Evolutionary conservation across 495 filamentous ascomycete species (phyloP).

Genomic region (Trichoderma reesei): DNA sequence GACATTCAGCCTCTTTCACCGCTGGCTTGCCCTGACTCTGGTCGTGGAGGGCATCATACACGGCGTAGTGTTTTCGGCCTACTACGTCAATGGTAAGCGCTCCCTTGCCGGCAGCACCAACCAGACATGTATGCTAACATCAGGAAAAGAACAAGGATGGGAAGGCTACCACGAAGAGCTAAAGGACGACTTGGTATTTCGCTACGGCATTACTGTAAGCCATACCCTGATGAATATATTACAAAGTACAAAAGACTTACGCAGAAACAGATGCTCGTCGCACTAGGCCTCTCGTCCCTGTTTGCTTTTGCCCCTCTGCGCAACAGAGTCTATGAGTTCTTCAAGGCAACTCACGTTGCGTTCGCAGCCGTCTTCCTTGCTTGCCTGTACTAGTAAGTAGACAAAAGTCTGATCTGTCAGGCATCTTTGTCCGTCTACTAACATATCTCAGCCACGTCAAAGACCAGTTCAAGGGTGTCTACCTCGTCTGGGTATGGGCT

Average conservation of each 20-base stretch:
- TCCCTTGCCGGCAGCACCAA: not conserved
- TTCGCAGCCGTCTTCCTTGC: not conserved
- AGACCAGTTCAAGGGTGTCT: not conserved
- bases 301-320: not conserved
- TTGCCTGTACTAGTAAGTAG: not conserved
- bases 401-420: no score
- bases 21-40: not conserved
- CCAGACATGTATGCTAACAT: not conserved
- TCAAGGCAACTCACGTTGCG: not conserved
- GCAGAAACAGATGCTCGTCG: not conserved
- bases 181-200: not conserved
- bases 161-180: not conserved
- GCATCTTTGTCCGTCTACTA: not conserved
- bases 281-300: not conserved
- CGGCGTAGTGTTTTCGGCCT: not conserved
- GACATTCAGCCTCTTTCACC: not conserved
- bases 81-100: not conserved
- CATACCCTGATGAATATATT: not conserved
- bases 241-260: not conserved
- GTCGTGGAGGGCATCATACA: not conserved
- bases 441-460: not conserved
- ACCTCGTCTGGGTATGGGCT: not conserved
- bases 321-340: not conserved
- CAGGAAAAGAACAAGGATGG: not conserved
- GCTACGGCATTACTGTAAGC: not conserved